Conservation (phyloP, 2,329 filamentous ascomycete species). For the Macrophomina phaseolina region DNA sequence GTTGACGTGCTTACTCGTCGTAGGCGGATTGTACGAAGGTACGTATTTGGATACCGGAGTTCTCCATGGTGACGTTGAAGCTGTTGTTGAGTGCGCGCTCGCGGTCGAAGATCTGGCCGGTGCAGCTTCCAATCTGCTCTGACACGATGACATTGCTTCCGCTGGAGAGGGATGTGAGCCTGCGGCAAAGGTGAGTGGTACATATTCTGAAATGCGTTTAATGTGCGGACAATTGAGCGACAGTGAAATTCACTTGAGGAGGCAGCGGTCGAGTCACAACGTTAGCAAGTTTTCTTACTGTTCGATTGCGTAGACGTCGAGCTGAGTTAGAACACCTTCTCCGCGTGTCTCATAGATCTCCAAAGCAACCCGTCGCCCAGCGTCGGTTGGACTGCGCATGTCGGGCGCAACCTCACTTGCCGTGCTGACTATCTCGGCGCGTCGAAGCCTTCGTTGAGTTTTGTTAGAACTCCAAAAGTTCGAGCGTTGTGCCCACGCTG, state of each 20-base stretch:
- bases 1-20: not conserved
- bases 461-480: not conserved
- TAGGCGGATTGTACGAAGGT: not conserved
- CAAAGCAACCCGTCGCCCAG: not conserved
- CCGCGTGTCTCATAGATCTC: not conserved
- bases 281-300: conserved; percentile 13
- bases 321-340: not conserved
- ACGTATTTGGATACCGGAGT: not conserved
- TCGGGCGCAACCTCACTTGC: not conserved
- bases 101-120: conserved; percentile 12
- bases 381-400: too few species aligned
- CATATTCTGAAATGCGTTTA: not conserved
- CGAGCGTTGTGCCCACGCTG: not conserved
- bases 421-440: too few species aligned
- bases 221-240: not conserved
- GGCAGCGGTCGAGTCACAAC: not conserved
- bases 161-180: not conserved
- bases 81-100: conserved; percentile 4
- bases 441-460: not conserved
- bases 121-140: not conserved
- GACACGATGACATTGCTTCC: not conserved
- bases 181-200: not conserved
- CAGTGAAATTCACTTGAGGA: not conserved
- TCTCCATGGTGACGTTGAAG: conserved; percentile 2
- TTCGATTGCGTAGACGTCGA: not conserved